Evolutionary conservation across 2,329 filamentous ascomycete genomes (phyloP), one percentile per base, ranked within the genome.

Genomic region (Aspergillus sp.): DNA sequence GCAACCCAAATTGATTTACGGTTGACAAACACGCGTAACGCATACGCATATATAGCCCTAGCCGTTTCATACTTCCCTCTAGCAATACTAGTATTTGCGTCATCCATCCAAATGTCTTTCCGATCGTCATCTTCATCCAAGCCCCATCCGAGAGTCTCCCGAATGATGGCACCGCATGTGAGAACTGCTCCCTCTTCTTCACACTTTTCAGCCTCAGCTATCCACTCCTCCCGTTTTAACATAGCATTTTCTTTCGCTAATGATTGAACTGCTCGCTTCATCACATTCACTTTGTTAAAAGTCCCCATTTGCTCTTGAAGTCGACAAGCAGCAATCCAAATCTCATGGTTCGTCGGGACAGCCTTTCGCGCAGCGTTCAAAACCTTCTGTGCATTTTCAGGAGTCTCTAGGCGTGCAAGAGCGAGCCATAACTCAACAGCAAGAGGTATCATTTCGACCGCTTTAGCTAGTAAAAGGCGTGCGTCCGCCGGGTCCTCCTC

Each of bases 171-270:
- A 61, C 88, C 88, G 70, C 93, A 96, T 0, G 95, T 98, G 42
- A 93, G 80, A 11, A 90, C 81, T 15, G 93, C 92, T 6, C 91
- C 93, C 72, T 98, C 95, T 57, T 91, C 89, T 75, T 99, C 95
- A 70, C 93, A 98, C 62, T 90, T 90, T 73, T 99, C 95, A 0
- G 95, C 96, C 74, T 98, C 92, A 5, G 85, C 83, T 53, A 99
- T 96, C 95, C 95, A 99, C 66, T 97, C 93, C 72, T 99, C 95
- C 41, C 96, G 88, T 75, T 96, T 96, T 40, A 95, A 85, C 96
- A 99, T 99, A 11, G 95, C 93, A 27, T 90, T 93, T 69, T 96
- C 92, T 68, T 92, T 91, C 39, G 88, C 91, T 33, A 99, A 82
- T 19, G 92, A 87, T 69, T 96, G 91, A 33, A 97, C 86, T 45